A percentile compares a stretch with the other conserved stretches of the same genome.
These are phyloP conservation scores for Carallia brachiata DNA, from an alignment of 345 rosid genomes.

Conservation along the genomic window DNA sequence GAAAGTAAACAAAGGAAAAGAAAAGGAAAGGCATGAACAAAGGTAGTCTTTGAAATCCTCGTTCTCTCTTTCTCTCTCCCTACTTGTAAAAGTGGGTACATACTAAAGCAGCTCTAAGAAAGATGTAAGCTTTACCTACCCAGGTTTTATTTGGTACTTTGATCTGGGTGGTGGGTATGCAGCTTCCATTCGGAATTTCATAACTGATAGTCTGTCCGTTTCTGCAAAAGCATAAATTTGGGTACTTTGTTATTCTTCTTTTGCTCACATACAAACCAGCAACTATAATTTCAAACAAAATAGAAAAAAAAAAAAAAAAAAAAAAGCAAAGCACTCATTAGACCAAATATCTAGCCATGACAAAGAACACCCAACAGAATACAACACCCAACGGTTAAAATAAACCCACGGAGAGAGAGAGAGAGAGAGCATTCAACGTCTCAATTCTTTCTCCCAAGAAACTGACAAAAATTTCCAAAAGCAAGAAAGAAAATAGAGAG, in stretches of 20 bases:
- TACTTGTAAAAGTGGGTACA: background rate
- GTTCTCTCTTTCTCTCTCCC: no score
- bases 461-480: no score
- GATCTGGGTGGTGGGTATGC: conserved; percentile 42
- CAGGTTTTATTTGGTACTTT: conserved; percentile 28
- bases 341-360: background rate
- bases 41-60: no score
- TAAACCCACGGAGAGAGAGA: no score
- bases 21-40: no score
- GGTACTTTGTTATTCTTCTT: conserved; percentile 20
- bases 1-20: no score
- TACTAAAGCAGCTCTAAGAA: background rate
- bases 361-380: background rate
- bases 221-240: conserved; percentile 45
- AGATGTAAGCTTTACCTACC: conserved; percentile 8
- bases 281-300: background rate
- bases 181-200: conserved; percentile 53
- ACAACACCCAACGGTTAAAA: no score
- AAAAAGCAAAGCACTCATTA: background rate
- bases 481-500: no score
- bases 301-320: no score
- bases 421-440: no score
- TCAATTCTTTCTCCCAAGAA: no score
- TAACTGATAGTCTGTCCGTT: conserved; percentile 49
- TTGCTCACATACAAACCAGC: conserved; percentile 29